Evolutionary conservation across 495 filamentous ascomycete genomes (phyloP).

Genomic region (Hypomontagnella monticulosa): DNA sequence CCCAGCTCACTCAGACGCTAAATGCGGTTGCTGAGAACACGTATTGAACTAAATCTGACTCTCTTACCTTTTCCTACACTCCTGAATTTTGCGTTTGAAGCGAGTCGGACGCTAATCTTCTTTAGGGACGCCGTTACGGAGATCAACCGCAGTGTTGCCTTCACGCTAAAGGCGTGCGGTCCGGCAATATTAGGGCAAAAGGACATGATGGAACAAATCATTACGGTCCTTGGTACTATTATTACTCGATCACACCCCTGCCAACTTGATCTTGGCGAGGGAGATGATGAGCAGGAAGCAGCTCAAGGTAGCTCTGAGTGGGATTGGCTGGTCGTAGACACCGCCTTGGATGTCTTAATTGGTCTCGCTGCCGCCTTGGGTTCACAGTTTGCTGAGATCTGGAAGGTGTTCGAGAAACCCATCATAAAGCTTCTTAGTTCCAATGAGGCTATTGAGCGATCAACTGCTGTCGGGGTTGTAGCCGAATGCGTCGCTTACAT

Average conservation of each 20-base stretch:
- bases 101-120: constrained; percentile 53
- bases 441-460: constrained; percentile 84
- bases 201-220: constrained; percentile 61
- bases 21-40: constrained; percentile 89
- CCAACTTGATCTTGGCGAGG: constrained; percentile 86
- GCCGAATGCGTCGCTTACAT: constrained; percentile 92
- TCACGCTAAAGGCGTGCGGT: constrained; percentile 89
- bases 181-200: constrained; percentile 83
- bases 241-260: constrained; percentile 91
- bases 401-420: constrained; percentile 92
- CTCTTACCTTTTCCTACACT: constrained; percentile 26
- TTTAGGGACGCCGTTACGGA: constrained; percentile 86
- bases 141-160: constrained; percentile 94
- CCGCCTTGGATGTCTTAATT: constrained; percentile 86
- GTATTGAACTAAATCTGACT: constrained; percentile 67
- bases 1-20: constrained; percentile 99
- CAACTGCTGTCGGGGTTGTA: constrained; percentile 87
- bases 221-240: constrained; percentile 75
- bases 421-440: constrained; percentile 87
- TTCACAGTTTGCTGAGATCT: constrained; percentile 80
- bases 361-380: constrained; percentile 86
- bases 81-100: constrained; percentile 7
- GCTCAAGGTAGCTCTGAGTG: constrained; percentile 90
- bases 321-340: constrained; percentile 96
- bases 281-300: constrained; percentile 72